Percentiles rank a stretch among this genome's conserved stretches.
phyloP scores from a whole-genome alignment of 1,139 yeast species.

The Entelexis sorbosivorans region DNA sequence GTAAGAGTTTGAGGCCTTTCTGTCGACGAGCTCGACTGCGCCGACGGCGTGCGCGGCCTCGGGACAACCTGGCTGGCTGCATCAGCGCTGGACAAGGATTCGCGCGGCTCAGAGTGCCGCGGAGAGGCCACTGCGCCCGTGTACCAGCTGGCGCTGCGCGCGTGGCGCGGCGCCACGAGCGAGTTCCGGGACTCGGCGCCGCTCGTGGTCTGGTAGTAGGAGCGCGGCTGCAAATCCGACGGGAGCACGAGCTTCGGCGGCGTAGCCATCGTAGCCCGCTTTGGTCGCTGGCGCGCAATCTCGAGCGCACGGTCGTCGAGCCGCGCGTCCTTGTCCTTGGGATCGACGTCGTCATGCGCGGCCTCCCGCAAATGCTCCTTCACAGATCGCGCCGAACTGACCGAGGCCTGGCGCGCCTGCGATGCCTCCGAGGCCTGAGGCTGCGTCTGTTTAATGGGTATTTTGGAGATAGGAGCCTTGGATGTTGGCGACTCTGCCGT shows the following conservation, averaged over 20 bases:
- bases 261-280: not conserved
- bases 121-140: not conserved
- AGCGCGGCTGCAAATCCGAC: conserved; percentile 6
- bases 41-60: not conserved
- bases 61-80: too few relatives aligned
- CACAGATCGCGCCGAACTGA: not conserved
- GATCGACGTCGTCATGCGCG: not conserved
- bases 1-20: too few relatives aligned
- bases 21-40: not conserved
- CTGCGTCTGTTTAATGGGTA: not conserved
- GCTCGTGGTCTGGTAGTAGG: not conserved
- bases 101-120: not conserved
- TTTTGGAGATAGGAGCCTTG: not conserved
- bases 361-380: not conserved
- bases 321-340: not conserved
- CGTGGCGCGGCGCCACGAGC: not conserved
- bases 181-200: not conserved
- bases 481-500: not conserved
- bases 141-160: conserved; percentile 4
- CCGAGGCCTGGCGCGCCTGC: conserved; percentile 1
- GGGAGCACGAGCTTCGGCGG: conserved; percentile 5
- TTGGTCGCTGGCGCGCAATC: not conserved
- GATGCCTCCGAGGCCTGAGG: not conserved
- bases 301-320: not conserved
- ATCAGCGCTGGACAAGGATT: too few relatives aligned